A percentile compares a stretch with the other conserved stretches of the same genome.
Evolutionary conservation across 225 moss, liverwort and hornwort species (phyloP).

Genomic region (Climacium dendroides): DNA sequence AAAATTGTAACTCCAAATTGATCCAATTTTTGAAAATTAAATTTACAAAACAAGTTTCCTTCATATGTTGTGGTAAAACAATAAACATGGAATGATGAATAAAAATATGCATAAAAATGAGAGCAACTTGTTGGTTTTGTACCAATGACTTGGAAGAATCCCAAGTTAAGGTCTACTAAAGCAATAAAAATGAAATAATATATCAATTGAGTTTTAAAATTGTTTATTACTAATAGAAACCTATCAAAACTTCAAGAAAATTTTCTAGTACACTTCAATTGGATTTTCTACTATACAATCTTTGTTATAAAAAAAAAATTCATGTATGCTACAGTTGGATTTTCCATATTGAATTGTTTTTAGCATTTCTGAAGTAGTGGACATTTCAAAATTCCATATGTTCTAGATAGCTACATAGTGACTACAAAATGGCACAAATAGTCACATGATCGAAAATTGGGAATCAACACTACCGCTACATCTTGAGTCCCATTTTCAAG

Average conservation of each 20-base stretch:
- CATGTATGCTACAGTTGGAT: too few relatives aligned
- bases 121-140: background rate
- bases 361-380: too few relatives aligned
- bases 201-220: background rate
- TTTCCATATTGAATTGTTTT: too few relatives aligned
- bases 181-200: background rate
- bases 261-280: too few relatives aligned
- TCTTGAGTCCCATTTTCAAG: slow-evolving; percentile 18
- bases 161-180: rapidly evolving
- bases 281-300: too few relatives aligned
- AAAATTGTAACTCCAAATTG: too few relatives aligned
- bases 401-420: background rate
- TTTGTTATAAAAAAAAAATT: too few relatives aligned
- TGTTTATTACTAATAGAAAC: background rate
- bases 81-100: too few relatives aligned
- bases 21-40: too few relatives aligned
- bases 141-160: background rate
- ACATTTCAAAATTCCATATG: background rate
- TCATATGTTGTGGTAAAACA: too few relatives aligned
- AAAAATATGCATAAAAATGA: background rate
- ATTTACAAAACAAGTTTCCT: too few relatives aligned
- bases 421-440: background rate
- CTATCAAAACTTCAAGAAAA: background rate
- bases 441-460: background rate
- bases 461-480: background rate